Conservation (phyloP, 441 rosid species). For the Aquilaria agallochum region DNA sequence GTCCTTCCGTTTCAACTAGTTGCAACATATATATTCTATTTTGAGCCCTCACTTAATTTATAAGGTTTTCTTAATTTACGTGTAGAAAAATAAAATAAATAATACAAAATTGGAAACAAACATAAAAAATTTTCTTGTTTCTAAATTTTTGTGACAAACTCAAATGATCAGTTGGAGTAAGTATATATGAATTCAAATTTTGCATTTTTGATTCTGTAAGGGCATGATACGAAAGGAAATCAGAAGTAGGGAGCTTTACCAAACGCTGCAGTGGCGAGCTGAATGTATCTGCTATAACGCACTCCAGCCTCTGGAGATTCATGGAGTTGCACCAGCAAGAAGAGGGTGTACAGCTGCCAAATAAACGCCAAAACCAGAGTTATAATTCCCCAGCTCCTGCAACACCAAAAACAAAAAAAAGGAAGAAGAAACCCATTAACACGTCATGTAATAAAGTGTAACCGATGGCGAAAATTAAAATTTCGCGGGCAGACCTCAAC, state of each 20-base stretch:
- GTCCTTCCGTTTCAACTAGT: background rate
- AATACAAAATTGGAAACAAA: background rate
- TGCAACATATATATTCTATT: background rate
- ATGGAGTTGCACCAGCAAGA: constrained; percentile 79
- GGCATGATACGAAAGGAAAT: no score
- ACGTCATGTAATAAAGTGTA: background rate
- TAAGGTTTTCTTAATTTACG: no score
- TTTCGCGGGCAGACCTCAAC: background rate
- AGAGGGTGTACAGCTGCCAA: constrained; percentile 85
- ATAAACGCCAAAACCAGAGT: constrained; percentile 46
- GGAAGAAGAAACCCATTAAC: no score
- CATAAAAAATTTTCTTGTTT: background rate
- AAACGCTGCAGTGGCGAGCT: constrained; percentile 54
- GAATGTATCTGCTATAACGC: constrained; percentile 77
- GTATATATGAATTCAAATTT: no score
- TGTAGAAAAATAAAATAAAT: background rate
- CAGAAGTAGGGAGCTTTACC: constrained; percentile 31
- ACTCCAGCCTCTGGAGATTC: constrained; percentile 54
- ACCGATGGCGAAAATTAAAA: background rate
- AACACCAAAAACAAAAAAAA: background rate
- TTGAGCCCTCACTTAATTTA: no score
- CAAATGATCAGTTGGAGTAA: no score
- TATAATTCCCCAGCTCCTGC: constrained; percentile 79
- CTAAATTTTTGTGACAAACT: background rate
- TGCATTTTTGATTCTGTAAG: no score